Evolutionary conservation across 805 yeast genomes (phyloP), one percentile per base, ranked within the genome.

Genomic region (Lipomyces chichibuensis): DNA sequence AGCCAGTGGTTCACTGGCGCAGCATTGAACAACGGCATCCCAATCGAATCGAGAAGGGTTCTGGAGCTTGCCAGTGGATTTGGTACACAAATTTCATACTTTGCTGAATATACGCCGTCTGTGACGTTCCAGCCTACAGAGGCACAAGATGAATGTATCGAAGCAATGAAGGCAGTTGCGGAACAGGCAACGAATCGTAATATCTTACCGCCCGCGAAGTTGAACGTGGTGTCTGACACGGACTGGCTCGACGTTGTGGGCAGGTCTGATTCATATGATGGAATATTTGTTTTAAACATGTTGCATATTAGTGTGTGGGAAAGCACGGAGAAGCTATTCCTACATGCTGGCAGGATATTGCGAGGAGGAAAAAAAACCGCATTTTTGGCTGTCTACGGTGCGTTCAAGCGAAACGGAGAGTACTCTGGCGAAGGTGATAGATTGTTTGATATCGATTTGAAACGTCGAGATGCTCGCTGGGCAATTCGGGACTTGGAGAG

Each of bases 21-120:
- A 8, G 33, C 58, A 7, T n/a, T 35, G 29, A 32, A 8, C 32
- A 17, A 59, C 23, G 13, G 62, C 27, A 20, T 17, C 8, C 20
- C 59, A 2, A 6, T 52, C 9, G 17, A 14, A 1, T 23, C 54
- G 2, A 57, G 69, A n/a, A 33, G 14, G 11, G 14, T 69, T 29
- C 62, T 69, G 20, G 72, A 69, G 20, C 37, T 69, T 8, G 70
- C 72, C 4, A 63, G 60, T 20, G 72, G 72, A 8, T 67, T 68
- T 25, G 72, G 72, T 11, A 69, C 69, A 39, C 72, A 69, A 20
- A 59, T 69, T 14, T 62, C 62, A 2, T 61, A 67, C 39, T 68
- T 69, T 58, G 70, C 71, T 2, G 62, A 54, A 17, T 9, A 59
- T n/a, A 51, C 65, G 25, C 66, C 68, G 29, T 14, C 52, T 13